These are phyloP conservation scores for Mucor irregularis DNA, from an alignment of 371 early-diverging fungal species.

Conservation along the genomic window DNA sequence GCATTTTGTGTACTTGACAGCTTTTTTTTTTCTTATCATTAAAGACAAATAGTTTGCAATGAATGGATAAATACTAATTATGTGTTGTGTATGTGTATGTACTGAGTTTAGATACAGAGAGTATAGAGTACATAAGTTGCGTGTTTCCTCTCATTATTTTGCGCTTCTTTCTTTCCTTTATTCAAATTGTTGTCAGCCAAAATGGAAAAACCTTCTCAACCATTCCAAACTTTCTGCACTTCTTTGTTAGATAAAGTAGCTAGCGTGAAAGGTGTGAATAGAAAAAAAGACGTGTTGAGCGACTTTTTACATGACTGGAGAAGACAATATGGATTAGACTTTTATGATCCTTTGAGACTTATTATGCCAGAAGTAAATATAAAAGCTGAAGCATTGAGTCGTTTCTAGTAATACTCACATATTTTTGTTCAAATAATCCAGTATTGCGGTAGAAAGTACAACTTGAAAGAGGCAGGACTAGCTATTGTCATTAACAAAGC, in stretches of 20 bases:
- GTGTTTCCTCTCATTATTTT: neutral
- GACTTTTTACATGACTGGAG: slow-evolving; percentile 48
- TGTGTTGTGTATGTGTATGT: no score
- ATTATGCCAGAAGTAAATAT: slow-evolving; percentile 63
- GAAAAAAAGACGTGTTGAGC: slow-evolving; percentile 22
- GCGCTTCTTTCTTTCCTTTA: neutral
- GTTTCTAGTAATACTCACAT: no score
- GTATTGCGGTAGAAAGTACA: slow-evolving; percentile 48
- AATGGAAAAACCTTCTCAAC: neutral
- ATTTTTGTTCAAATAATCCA: neutral
- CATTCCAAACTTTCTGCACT: neutral
- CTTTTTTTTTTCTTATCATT: slow-evolving; percentile 8
- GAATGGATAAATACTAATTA: no score
- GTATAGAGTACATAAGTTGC: no score
- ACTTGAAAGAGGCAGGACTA: slow-evolving; percentile 68
- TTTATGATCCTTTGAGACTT: slow-evolving; percentile 66
- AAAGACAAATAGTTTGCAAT: neutral
- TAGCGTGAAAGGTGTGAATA: slow-evolving; percentile 19
- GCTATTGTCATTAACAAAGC: slow-evolving; percentile 65
- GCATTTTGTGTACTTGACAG: slow-evolving; percentile 5
- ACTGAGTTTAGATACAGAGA: no score
- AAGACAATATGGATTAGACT: slow-evolving; percentile 40
- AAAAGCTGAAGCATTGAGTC: neutral
- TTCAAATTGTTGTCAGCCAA: neutral
- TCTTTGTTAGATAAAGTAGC: neutral